These are phyloP conservation scores for Emericellopsis cladophorae DNA, from an alignment of 2,329 filamentous ascomycete genomes.

Conservation along the genomic window DNA sequence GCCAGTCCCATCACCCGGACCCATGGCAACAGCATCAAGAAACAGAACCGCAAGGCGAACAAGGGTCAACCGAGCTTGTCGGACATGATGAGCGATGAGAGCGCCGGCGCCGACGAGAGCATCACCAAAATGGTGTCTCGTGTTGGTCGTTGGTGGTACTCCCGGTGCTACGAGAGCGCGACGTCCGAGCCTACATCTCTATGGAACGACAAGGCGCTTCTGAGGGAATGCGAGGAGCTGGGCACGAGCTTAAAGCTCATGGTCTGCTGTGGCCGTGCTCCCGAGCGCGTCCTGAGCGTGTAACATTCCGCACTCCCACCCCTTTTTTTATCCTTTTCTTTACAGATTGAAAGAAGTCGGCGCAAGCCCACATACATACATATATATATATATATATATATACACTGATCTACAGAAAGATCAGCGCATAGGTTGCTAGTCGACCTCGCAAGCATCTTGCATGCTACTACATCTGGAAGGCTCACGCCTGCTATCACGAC, in stretches of 20 bases:
- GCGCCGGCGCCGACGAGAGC: conserved; percentile 62
- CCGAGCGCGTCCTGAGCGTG: conserved; percentile 30
- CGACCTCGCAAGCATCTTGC: not conserved
- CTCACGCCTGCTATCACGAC: conserved; percentile 2
- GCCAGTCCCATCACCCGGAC: conserved; percentile 34
- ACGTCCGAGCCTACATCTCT: conserved; percentile 33
- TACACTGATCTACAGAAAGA: too few relatives aligned
- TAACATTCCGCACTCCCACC: conserved; percentile 1
- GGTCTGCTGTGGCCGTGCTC: conserved; percentile 83
- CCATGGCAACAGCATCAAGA: conserved; percentile 4
- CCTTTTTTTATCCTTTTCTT: not conserved
- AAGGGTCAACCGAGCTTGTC: conserved; percentile 44
- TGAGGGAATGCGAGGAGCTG: conserved; percentile 76
- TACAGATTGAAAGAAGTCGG: not conserved
- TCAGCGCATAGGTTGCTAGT: not conserved
- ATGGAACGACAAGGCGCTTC: conserved; percentile 63
- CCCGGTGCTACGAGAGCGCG: conserved; percentile 72
- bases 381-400: too few relatives aligned
- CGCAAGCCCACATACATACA: not conserved
- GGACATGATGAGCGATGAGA: conserved; percentile 61
- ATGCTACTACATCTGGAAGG: conserved; percentile 3
- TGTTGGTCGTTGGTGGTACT: conserved; percentile 95
- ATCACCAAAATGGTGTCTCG: conserved; percentile 88
- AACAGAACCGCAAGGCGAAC: conserved; percentile 10
- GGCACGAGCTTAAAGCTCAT: conserved; percentile 81